Base-by-base conservation (phyloP, 345 rosid genomes). In the Eucalyptus urophylla region DNA sequence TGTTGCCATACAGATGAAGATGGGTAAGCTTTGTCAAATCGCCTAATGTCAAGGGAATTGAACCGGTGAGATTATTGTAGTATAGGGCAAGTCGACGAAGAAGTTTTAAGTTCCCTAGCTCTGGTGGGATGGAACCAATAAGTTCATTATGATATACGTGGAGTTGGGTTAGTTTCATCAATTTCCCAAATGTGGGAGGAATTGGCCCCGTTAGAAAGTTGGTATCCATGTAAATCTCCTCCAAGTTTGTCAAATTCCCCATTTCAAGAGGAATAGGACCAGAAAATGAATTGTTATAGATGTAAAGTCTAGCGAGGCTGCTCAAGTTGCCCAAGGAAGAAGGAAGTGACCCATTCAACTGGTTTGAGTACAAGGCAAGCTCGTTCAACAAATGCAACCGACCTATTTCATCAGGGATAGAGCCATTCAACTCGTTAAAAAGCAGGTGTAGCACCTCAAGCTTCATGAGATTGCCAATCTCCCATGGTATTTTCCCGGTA, bases 191-290 rank as follows among this genome's bases (percentile, higher is more conserved):
- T 11, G 91, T 72, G 8, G 90, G 47, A 1, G 93, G 92, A 86
- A 93, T 90, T 14, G 90, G 40, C 15, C 93, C 92, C 2, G 81
- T 43, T 40, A 92, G 76, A 40, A 53, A 58, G 88, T 90, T 92
- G 9, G 40, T 24, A 15, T 69, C 22, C 89, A 91, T 54, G 49
- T 87, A 86, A 25, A 93, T 80, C 50, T 17, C 16, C 2, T 14
- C 49, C 11, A 93, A 89, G n/a, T 86, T 87, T 4, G 54, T 88
- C 88, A 92, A n/a, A 12, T 91, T 91, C 43, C 92, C 94, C 4
- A 94, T 44, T 33, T 90, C 89, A 6, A 50, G 45, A 2, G 93
- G 93, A 56, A 94, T 91, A 12, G 90, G 24, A 33, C 95, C 93
- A 4, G 92, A 76, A 9, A 93, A 72, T 4, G 87, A 89, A 89